Base-by-base conservation (phyloP, 2,329 filamentous ascomycete species). In the Botrytis aclada region DNA sequence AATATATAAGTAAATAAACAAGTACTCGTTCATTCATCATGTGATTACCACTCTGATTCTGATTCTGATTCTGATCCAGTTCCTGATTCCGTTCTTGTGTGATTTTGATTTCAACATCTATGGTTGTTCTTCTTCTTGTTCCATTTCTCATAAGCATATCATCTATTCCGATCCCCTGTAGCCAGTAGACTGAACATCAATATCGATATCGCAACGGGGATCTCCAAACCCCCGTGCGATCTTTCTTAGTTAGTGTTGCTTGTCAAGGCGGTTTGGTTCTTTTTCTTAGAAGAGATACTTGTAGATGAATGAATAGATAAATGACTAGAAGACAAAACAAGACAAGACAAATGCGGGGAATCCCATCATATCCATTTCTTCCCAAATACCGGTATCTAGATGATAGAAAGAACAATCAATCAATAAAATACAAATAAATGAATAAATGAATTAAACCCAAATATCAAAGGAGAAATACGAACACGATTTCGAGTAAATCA, bases 341-440 rank as follows among this genome's bases (percentile, higher is more conserved):
- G n/a, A n/a, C n/a, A n/a, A n/a, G n/a, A n/a, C n/a, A 20, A 64
- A 34, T 64, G 62, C 29, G 62, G 41, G 62, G 62, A 64, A 45
- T 45, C 8, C 62, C 29, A 45, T 64, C 10, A n/a, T 4, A 20
- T 56, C 54, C 3, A 51, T 25, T 5, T 47, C 22, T 10, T 25
- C 25, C 5, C 25, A n/a, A n/a, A n/a, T n/a, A n/a, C n/a, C n/a
- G n/a, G n/a, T n/a, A n/a, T n/a, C n/a, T n/a, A n/a, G n/a, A n/a
- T n/a, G n/a, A n/a, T 51, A 14, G 25, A 29, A 29, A 54, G 18
- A 18, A 32, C 0, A 54, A 54, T 54, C 5, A n/a, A 29, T 18
- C 18, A 29, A n/a, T 54, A 54, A n/a, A 16, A 54, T 51, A 51
- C 4, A 51, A n/a, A 51, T 51, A 6, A n/a, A n/a, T n/a, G 4